Evolutionary conservation across 2,329 filamentous ascomycete genomes (phyloP), one percentile per base, ranked within the genome.

Genomic region (Niveomyces coronatus): DNA sequence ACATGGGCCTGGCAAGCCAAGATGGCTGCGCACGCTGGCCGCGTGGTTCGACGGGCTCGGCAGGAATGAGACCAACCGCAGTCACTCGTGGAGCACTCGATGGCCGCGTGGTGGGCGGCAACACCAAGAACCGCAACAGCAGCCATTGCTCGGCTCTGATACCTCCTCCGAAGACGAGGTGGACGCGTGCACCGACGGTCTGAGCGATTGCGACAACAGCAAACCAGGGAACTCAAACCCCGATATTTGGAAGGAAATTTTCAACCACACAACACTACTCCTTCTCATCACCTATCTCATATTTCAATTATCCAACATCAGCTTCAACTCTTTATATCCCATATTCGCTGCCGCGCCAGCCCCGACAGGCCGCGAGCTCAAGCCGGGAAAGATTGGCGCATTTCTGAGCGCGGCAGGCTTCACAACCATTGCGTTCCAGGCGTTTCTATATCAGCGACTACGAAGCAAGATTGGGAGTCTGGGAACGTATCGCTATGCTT

Each of bases 311-410:
- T 80, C 84, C 44, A 96, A 96, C 57, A 86, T 95, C 47, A 87
- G 86, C 4, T 98, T 88, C 70, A 95, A 94, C 60, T 89, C 85
- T 14, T 67, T 98, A 0, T 98, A 93, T 51, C 91, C 91, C 1
- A 89, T 96, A 38, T 98, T 96, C 50, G 85, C 82, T 1, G 79
- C 88, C 39, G 78, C 82, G 0, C 60, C 72, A 1, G 68, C 78
- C 0, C 91, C 91, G 0, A 80, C 79, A 0, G 91, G 91, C 14
- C 81, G 91, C 28, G 68, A 71, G 1, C 67, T 96, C 4, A 72
- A 72, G 0, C 85, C 89, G 0, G 72, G 77, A 40, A 85, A 84
- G 43, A 94, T 96, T 31, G 91, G 91, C 1, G 61, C 94, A 14
- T 85, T 83, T 1, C 67, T 95, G 37, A 89, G 85, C 0, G 80